Evolutionary conservation across 140 eudicot genomes (phyloP).

Genomic region (Anethum foeniculum): DNA sequence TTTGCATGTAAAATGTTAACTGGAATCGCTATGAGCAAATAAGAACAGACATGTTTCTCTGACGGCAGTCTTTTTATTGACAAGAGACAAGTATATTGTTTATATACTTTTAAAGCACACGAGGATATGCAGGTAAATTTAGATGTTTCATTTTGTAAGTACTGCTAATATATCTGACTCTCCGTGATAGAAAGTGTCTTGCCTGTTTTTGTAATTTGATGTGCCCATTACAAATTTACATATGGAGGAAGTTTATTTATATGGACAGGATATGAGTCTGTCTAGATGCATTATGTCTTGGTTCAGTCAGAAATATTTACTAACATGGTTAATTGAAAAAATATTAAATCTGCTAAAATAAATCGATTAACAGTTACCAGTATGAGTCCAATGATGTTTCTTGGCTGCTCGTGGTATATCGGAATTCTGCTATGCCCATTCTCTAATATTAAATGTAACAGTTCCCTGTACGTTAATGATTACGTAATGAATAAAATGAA

Average conservation of each 20-base stretch:
- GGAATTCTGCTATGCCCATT: constrained; percentile 93
- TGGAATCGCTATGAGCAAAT: background rate
- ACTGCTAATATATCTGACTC: constrained; percentile 2
- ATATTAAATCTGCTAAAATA: too few relatives aligned
- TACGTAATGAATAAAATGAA: background rate
- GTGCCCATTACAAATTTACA: background rate
- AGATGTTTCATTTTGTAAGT: background rate
- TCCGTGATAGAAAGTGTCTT: background rate
- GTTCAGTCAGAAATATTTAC: background rate
- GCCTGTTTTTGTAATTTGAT: background rate
- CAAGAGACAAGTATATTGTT: background rate
- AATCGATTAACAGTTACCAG: constrained; percentile 36
- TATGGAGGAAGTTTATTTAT: background rate
- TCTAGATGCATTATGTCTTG: background rate
- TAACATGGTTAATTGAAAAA: background rate
- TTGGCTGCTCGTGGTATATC: constrained; percentile 78
- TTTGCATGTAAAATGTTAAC: constrained; percentile 7
- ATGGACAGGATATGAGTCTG: background rate
- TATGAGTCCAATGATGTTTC: constrained; percentile 68
- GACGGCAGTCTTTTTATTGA: background rate
- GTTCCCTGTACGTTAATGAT: constrained; percentile 19
- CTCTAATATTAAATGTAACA: constrained; percentile 54
- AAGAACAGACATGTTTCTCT: background rate
- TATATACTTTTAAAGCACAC: background rate
- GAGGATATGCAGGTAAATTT: background rate